phyloP scores from a whole-genome alignment of 2,329 filamentous ascomycete species.

The Colletotrichum tanaceti region DNA sequence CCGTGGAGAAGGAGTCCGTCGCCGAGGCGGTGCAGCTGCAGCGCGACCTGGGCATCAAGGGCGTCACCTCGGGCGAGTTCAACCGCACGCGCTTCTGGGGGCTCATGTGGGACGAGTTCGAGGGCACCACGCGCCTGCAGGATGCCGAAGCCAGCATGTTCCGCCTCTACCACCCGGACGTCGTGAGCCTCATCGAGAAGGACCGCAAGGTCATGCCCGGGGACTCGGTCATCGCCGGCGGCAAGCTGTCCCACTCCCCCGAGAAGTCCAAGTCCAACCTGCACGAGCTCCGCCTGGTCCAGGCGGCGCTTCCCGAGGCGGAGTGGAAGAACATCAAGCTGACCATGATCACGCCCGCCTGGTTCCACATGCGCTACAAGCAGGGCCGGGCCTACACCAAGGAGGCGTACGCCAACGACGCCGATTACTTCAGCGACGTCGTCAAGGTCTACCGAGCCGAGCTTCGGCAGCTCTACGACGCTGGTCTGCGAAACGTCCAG shows the following conservation, averaged over 20 bases:
- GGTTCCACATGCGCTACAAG: constrained; percentile 53
- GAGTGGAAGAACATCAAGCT: constrained; percentile 65
- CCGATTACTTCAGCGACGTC: constrained; percentile 73
- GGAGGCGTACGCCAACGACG: constrained; percentile 44
- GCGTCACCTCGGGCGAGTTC: constrained; percentile 78
- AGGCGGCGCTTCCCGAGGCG: constrained; percentile 58
- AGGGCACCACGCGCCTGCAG: constrained; percentile 60
- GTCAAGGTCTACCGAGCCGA: constrained; percentile 75
- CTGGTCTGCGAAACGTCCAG: constrained; percentile 73
- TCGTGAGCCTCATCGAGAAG: constrained; percentile 64
- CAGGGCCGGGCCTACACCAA: constrained; percentile 44
- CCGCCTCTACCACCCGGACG: constrained; percentile 66
- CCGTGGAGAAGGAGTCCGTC: constrained; percentile 74
- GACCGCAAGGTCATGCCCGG: constrained; percentile 67
- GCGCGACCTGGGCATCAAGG: constrained; percentile 72
- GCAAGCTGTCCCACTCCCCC: constrained; percentile 59
- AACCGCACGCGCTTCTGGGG: constrained; percentile 64
- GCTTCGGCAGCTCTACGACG: constrained; percentile 69
- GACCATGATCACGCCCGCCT: constrained; percentile 65
- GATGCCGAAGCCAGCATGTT: constrained; percentile 65
- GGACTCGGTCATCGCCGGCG: constrained; percentile 64
- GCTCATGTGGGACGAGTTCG: constrained; percentile 65
- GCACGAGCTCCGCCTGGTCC: constrained; percentile 61
- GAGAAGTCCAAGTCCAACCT: constrained; percentile 59
- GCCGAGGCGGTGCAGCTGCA: constrained; percentile 76